Evolutionary conservation across 163 green algal genomes (phyloP).

Genomic region (Chlorella variabilis): DNA sequence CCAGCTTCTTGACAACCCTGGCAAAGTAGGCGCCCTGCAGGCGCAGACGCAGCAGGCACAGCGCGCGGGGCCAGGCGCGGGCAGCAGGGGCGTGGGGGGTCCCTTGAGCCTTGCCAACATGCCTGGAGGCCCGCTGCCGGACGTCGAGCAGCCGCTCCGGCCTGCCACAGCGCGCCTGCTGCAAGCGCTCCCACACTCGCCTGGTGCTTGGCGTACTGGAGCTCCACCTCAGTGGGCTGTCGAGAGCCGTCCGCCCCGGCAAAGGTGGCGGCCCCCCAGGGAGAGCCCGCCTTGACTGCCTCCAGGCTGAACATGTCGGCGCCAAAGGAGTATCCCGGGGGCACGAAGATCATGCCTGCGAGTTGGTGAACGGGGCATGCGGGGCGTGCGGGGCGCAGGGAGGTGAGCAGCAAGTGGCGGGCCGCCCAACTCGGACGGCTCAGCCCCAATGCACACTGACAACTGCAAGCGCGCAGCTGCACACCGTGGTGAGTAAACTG

Average conservation of each 20-base stretch:
- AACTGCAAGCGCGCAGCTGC: background rate
- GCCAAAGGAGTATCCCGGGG: conserved; percentile 59
- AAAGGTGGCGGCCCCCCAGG: conserved; percentile 84
- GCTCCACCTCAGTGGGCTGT: conserved; percentile 75
- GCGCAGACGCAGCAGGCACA: no score
- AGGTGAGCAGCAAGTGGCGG: no score
- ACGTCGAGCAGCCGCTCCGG: no score
- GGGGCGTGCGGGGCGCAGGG: no score
- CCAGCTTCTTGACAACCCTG: conserved; percentile 60
- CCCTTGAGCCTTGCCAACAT: no score
- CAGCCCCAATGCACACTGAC: background rate
- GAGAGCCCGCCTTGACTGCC: conserved; percentile 72
- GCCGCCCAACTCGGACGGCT: no score
- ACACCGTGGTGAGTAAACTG: conserved; percentile 83
- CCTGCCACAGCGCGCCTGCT: no score
- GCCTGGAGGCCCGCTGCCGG: no score
- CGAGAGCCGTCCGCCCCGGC: conserved; percentile 72
- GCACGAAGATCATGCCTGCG: conserved; percentile 89
- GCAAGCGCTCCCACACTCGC: no score
- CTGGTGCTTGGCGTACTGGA: conserved; percentile 69
- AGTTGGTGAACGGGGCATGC: no score
- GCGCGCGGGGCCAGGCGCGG: background rate
- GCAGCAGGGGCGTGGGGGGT: no score
- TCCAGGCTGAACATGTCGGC: conserved; percentile 61
- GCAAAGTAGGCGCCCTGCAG: conserved; percentile 66